Percentiles rank a stretch among this genome's conserved stretches.
phyloP scores from a whole-genome alignment of 768 basidiomycete genomes.

The Tylopilus subfusipes region DNA sequence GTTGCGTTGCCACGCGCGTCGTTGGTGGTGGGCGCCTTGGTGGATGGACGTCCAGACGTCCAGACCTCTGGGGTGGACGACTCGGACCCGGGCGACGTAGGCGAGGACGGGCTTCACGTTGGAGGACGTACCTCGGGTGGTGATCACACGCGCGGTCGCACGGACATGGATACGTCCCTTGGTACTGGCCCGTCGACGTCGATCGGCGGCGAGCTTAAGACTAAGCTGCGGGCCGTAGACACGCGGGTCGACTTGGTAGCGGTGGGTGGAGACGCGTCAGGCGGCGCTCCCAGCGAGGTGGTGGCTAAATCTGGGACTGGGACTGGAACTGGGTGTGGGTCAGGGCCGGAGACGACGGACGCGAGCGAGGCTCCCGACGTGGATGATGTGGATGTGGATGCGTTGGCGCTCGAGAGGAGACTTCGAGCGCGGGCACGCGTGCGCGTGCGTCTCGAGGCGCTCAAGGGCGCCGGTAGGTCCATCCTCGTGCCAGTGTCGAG shows the following conservation, averaged over 20 bases:
- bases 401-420: slow-evolving; percentile 36
- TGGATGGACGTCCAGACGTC: too few species aligned
- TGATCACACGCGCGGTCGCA: neutral
- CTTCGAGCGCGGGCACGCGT: slow-evolving; percentile 48
- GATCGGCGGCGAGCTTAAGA: too few species aligned
- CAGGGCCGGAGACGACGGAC: neutral
- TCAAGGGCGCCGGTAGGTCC: neutral
- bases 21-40: too few species aligned
- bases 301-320: neutral
- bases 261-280: neutral
- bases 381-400: neutral
- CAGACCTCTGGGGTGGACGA: neutral
- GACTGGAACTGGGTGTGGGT: neutral
- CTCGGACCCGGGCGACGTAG: neutral
- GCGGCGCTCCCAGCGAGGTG: too few species aligned
- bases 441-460: slow-evolving; percentile 42
- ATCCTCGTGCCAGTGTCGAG: too few species aligned
- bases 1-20: neutral
- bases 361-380: too few species aligned
- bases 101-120: too few species aligned
- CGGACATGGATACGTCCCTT: neutral
- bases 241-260: neutral
- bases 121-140: neutral
- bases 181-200: neutral
- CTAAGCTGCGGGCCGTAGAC: too few species aligned